These are phyloP conservation scores for Melampsora medusae DNA, from an alignment of 1,284 basidiomycete species.

Conservation along the genomic window DNA sequence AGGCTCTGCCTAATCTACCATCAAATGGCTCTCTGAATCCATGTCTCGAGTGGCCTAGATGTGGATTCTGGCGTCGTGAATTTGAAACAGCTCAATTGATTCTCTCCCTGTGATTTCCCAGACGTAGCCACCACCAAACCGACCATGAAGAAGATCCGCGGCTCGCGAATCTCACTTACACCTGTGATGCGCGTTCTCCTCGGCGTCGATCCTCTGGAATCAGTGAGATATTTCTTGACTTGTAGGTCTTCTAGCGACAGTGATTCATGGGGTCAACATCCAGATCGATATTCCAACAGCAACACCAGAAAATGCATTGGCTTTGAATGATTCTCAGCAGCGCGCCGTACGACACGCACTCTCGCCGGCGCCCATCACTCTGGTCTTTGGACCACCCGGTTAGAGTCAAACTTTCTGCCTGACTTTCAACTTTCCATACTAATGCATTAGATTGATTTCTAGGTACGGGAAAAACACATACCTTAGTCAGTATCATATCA, in stretches of 20 bases:
- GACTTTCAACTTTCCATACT: background rate
- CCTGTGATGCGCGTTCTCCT: slow-evolving; percentile 34
- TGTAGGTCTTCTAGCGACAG: background rate
- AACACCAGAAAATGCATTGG: slow-evolving; percentile 4
- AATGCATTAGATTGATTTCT: background rate
- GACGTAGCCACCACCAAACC: background rate
- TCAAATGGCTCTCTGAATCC: no score
- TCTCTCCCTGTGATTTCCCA: background rate
- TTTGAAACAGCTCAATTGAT: no score
- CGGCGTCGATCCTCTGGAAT: slow-evolving; percentile 21
- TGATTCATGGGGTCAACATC: background rate
- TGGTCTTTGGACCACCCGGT: slow-evolving; percentile 44
- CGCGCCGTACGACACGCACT: slow-evolving; percentile 40
- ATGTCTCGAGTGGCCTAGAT: no score
- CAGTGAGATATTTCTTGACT: slow-evolving; percentile 11
- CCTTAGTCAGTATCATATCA: slow-evolving; percentile 39
- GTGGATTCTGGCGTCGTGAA: no score
- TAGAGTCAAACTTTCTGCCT: background rate
- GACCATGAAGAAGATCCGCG: background rate
- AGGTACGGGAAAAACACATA: slow-evolving; percentile 43
- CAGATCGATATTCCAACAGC: background rate
- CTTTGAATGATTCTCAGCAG: slow-evolving; percentile 34
- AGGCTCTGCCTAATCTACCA: no score
- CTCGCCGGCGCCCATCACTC: slow-evolving; percentile 30
- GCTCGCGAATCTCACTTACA: slow-evolving; percentile 12